Percentiles rank a stretch among this genome's conserved stretches.
Evolutionary conservation across 2,329 filamentous ascomycete species (phyloP).

Genomic region (Capronia coronata): DNA sequence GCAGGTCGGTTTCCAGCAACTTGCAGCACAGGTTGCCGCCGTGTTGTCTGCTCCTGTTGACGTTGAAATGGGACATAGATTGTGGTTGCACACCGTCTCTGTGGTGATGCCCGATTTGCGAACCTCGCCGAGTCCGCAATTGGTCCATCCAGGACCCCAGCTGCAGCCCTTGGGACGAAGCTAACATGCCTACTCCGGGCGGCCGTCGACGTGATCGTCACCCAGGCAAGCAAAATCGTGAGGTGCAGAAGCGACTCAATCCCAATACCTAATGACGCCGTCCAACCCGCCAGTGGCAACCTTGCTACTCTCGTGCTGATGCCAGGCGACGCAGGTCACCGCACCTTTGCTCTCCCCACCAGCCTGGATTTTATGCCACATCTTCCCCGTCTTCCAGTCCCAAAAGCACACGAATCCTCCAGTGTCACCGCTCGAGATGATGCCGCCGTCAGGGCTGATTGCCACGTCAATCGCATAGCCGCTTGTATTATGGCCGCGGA

Average conservation of each 20-base stretch:
- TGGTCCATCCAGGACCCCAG: too few species aligned
- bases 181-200: too few species aligned
- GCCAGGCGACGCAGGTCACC: conserved; percentile 85
- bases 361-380: conserved; percentile 93
- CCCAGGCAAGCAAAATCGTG: neutral
- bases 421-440: conserved; percentile 78
- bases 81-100: too few species aligned
- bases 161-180: too few species aligned
- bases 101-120: too few species aligned
- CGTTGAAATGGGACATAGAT: neutral
- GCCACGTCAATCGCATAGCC: conserved; percentile 87
- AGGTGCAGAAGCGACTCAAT: conserved; percentile 45
- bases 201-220: too few species aligned
- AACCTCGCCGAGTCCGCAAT: too few species aligned
- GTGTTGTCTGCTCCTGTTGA: neutral
- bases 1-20: neutral
- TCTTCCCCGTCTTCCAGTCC: conserved; percentile 99
- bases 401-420: conserved; percentile 91
- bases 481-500: conserved; percentile 90
- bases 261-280: conserved; percentile 86
- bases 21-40: too few species aligned
- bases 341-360: conserved; percentile 45
- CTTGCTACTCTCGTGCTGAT: conserved; percentile 95
- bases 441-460: conserved; percentile 85
- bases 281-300: conserved; percentile 85